Conservation (phyloP, 208 protist genomes). For the Vickermania ingenoplastis region DNA sequence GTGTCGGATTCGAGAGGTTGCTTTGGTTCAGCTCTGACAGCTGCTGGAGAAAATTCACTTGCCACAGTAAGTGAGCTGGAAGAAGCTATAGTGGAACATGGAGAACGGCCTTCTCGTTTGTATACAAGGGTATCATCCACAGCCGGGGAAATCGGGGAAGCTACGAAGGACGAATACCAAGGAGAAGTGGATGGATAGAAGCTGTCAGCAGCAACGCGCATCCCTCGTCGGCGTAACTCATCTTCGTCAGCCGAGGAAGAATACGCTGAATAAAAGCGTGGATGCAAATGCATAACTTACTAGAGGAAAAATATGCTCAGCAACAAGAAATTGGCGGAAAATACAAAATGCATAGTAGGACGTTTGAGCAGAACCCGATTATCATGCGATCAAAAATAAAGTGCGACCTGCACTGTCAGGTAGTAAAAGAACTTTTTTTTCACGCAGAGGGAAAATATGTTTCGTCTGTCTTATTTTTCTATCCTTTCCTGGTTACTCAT, state of each 20-base stretch:
- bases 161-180: background rate
- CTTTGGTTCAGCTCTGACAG: background rate
- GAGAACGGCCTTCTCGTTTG: background rate
- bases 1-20: background rate
- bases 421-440: background rate
- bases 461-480: conserved; percentile 5
- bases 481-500: conserved; percentile 3
- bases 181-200: background rate
- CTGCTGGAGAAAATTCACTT: background rate
- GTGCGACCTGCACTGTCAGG: too few species aligned
- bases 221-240: background rate
- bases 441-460: background rate
- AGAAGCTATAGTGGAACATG: background rate
- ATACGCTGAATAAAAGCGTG: background rate
- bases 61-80: background rate
- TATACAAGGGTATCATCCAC: background rate
- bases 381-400: background rate
- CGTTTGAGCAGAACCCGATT: background rate
- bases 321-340: background rate
- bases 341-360: background rate
- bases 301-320: background rate
- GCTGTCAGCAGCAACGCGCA: background rate
- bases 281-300: background rate
- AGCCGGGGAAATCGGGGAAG: background rate
- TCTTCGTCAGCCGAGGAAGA: background rate